Percentiles rank a stretch among this genome's conserved stretches.
Evolutionary conservation across 1,139 yeast genomes (phyloP).

Genomic region (Sugiyamaella sp.): DNA sequence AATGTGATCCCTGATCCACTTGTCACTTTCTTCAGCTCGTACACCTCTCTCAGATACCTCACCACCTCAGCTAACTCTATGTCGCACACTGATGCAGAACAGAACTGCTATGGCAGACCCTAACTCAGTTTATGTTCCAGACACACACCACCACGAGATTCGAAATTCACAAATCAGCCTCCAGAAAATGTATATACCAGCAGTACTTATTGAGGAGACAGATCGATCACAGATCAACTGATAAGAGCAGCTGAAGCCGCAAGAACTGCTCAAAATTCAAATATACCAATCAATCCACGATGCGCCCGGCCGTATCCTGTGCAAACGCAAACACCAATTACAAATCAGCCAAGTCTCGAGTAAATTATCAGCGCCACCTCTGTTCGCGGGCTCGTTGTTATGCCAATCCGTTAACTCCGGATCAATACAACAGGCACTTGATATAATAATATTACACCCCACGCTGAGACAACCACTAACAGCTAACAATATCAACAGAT

Average conservation of each 20-base stretch:
- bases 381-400: background rate
- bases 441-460: background rate
- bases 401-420: conserved; percentile 4
- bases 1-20: no score
- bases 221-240: no score
- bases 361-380: background rate
- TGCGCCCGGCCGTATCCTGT: background rate
- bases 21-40: no score
- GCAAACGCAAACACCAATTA: background rate
- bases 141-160: background rate
- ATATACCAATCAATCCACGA: background rate
- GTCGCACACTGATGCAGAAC: background rate
- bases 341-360: background rate
- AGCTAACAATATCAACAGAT: background rate
- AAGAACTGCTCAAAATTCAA: background rate
- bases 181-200: no score
- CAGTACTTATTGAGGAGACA: no score
- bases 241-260: background rate
- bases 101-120: background rate
- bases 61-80: no score
- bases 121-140: background rate
- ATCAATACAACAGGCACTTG: background rate
- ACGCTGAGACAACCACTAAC: background rate
- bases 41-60: no score
- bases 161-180: no score